Evolutionary conservation across 2,329 filamentous ascomycete genomes (phyloP).

Genomic region (Neofusicoccum umdonicola): DNA sequence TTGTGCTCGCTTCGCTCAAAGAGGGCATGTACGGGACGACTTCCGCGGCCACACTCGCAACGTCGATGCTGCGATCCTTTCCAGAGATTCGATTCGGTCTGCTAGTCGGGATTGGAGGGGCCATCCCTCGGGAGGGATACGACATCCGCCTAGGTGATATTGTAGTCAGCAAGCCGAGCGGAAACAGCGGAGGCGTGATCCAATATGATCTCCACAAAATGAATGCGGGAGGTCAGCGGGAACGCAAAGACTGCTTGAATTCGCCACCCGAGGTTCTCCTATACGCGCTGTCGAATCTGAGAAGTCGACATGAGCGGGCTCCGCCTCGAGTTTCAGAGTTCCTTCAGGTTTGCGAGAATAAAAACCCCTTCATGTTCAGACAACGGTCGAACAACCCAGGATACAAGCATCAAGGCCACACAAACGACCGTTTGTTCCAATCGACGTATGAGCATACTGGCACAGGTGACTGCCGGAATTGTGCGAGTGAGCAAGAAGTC

Average conservation of each 20-base stretch:
- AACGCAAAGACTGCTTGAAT: background rate
- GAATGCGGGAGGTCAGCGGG: background rate
- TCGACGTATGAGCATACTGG: background rate
- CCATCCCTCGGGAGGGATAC: background rate
- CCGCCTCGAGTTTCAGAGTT: background rate
- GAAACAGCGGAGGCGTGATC: background rate
- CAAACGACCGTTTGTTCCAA: too few species aligned
- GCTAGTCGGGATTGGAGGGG: background rate
- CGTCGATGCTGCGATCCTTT: background rate
- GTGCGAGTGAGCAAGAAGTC: too few species aligned
- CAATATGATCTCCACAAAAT: background rate
- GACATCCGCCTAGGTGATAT: background rate
- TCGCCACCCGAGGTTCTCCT: conserved; percentile 14
- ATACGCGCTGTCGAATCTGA: background rate
- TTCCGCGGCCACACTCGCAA: background rate
- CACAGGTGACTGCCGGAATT: too few species aligned
- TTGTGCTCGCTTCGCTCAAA: background rate
- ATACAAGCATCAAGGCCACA: too few species aligned
- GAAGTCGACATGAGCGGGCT: background rate
- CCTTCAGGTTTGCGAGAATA: background rate
- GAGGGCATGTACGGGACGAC: background rate
- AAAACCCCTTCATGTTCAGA: background rate
- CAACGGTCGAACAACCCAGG: too few species aligned
- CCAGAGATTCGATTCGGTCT: background rate
- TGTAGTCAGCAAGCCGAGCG: background rate